These are phyloP conservation scores for Avena sativa DNA, from an alignment of 176 grass and related monocot species.

Conservation along the genomic window DNA sequence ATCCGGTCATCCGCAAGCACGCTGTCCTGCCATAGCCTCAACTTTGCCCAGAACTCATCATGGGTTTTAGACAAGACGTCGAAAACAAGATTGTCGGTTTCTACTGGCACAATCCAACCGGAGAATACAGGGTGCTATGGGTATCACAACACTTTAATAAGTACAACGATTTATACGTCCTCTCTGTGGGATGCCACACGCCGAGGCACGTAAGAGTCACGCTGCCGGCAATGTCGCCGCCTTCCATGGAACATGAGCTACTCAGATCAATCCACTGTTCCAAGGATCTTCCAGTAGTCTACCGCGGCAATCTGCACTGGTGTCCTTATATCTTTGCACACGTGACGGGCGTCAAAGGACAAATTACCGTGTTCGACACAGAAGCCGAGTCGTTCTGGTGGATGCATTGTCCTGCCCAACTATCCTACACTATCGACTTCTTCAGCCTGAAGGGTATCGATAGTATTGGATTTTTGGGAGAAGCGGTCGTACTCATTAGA, in stretches of 20 bases:
- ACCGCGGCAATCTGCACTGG: not conserved
- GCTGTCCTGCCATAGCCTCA: not conserved
- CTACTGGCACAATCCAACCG: not conserved
- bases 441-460: not conserved
- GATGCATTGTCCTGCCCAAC: not conserved
- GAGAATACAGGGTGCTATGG: not conserved
- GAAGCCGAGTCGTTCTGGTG: not conserved
- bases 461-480: too few species aligned
- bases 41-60: not conserved
- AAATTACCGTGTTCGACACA: not conserved
- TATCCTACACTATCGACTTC: not conserved
- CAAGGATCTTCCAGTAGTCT: not conserved
- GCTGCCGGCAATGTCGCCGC: too few species aligned
- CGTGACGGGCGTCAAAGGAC: not conserved
- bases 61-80: not conserved
- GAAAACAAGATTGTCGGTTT: not conserved
- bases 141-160: not conserved
- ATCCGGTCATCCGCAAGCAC: not conserved
- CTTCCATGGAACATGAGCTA: not conserved
- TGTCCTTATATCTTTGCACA: too few species aligned
- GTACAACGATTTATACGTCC: not conserved
- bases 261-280: not conserved
- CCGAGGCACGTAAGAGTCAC: not conserved
- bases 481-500: too few species aligned
- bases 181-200: not conserved